Base-by-base conservation (phyloP, 176 grass and related monocot species). In the Oryza meridionalis region DNA sequence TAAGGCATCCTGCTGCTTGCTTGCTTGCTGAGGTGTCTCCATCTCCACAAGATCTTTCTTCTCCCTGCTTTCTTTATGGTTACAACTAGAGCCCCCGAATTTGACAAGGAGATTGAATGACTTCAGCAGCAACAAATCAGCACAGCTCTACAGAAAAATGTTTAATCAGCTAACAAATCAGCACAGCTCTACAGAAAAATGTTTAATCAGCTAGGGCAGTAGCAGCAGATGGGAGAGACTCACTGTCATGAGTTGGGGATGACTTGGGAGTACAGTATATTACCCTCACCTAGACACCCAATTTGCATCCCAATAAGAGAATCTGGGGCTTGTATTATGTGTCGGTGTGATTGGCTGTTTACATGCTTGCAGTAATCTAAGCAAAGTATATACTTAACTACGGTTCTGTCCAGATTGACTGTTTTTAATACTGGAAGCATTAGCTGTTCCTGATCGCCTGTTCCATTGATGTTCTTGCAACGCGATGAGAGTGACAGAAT, bases 1-100 rank as follows among this genome's bases (percentile, higher is more conserved):
- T 84, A 91, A 70, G 87, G 82, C 78, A 82, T 91, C 92, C 82
- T 94, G 71, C 92, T 84, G 82, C 79, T 81, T 75, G 44, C 73
- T 47, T 50, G 24, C 86, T 51, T 86, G 69, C 75, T 79, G 73
- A 53, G 75, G 69, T 86, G 88, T 79, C 84, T 77, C 75, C 50
- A 69, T 83, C 84, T 86, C 6, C 84, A 37, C 75, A 27, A 70
- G 51, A 78, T 86, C 55, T 73, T 69, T 64, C 73, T 78, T 44
- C 37, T 12, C 11, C 9, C 31, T 21, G 17, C 19, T 68, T 81
- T 55, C 33, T 87, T 51, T 47, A 3, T 37, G 35, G 26, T 65
- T 46, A 70, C 50, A 72, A 14, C 31, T 63, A 64, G 24, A 13
- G 17, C 63, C 29, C 6, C 13, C 70, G 69, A 78, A 44, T 55